Evolutionary conservation across 23 red algal genomes (phyloP).

Genomic region (Gracilaria domingensis): DNA sequence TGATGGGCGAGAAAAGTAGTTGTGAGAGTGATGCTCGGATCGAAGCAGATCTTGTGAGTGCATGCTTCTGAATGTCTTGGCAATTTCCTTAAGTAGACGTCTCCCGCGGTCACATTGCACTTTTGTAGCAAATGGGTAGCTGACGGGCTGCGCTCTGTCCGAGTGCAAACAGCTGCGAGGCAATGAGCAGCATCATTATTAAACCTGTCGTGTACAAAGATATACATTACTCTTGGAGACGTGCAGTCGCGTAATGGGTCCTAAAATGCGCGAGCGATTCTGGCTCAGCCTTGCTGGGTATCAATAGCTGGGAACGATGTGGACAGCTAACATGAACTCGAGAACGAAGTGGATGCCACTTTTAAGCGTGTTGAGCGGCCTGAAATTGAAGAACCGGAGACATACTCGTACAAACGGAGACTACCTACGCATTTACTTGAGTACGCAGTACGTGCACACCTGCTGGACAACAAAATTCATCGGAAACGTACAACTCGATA

Average conservation of each 20-base stretch:
- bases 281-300: background rate
- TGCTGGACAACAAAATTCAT: slow-evolving; percentile 56
- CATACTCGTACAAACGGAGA: background rate
- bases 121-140: background rate
- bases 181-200: background rate
- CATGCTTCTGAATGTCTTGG: background rate
- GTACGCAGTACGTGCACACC: slow-evolving; percentile 81
- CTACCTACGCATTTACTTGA: slow-evolving; percentile 51
- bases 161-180: background rate
- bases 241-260: background rate
- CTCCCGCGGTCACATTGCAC: too few relatives aligned
- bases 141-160: too few relatives aligned
- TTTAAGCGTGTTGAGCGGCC: background rate
- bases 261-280: background rate
- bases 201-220: slow-evolving; percentile 35
- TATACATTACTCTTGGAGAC: background rate
- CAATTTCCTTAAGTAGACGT: too few relatives aligned
- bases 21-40: background rate
- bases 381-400: slow-evolving; percentile 11
- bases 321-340: slow-evolving; percentile 6
- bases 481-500: slow-evolving; percentile 73
- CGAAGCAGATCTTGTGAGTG: background rate
- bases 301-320: background rate
- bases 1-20: background rate
- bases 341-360: background rate